These are phyloP conservation scores for Populus euphratica DNA, from an alignment of 345 rosid species.

Conservation along the genomic window DNA sequence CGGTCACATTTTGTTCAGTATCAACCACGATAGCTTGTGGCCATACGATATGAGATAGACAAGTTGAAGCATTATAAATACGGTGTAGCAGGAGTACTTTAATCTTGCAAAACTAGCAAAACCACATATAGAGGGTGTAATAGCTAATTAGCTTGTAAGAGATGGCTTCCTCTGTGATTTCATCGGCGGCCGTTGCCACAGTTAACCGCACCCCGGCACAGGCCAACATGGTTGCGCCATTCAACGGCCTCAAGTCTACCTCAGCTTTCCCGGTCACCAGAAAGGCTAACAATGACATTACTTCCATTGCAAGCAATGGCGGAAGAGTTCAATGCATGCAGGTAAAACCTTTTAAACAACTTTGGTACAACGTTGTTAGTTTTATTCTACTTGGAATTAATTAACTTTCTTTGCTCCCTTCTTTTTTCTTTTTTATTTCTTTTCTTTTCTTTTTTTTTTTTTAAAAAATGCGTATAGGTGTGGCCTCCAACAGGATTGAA, in stretches of 20 bases:
- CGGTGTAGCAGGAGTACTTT: background rate
- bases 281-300: slow-evolving; percentile 36
- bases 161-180: slow-evolving; percentile 58
- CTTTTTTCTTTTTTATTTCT: background rate
- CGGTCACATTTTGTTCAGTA: slow-evolving; percentile 22
- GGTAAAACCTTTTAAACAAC: slow-evolving; percentile 15
- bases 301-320: slow-evolving; percentile 47
- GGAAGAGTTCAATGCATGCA: slow-evolving; percentile 51
- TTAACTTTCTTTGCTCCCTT: background rate
- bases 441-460: background rate
- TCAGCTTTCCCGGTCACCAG: slow-evolving; percentile 42
- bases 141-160: background rate
- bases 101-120: background rate
- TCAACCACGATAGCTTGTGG: slow-evolving; percentile 8
- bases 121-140: background rate
- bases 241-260: slow-evolving; percentile 45
- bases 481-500: slow-evolving; percentile 26
- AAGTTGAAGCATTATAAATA: slow-evolving; percentile 33
- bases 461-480: slow-evolving; percentile 1
- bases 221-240: slow-evolving; percentile 37
- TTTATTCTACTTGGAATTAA: background rate
- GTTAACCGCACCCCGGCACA: slow-evolving; percentile 43
- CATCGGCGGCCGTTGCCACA: slow-evolving; percentile 47
- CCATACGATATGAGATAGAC: slow-evolving; percentile 30
- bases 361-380: background rate